A percentile compares a stretch with the other conserved stretches of the same genome.
phyloP scores from a whole-genome alignment of 2,329 filamentous ascomycete genomes.

The Aspergillus sp. region DNA sequence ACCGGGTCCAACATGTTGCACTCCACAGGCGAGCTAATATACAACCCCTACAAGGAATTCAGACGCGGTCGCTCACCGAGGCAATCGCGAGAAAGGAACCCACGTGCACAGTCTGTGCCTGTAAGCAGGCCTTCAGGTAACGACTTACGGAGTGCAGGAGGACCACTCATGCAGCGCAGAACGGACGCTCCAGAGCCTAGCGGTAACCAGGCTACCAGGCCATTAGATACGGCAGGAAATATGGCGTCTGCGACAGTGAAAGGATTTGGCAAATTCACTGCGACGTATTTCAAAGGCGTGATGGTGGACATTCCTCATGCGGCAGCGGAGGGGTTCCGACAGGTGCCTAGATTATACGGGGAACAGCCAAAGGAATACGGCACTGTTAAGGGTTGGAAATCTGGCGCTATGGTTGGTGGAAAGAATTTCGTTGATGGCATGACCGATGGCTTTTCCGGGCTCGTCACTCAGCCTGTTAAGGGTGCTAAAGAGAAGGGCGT shows the following conservation, averaged over 20 bases:
- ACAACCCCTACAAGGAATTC: constrained; percentile 29
- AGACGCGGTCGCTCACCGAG: not conserved
- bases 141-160: not conserved
- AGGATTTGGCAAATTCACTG: constrained; percentile 26
- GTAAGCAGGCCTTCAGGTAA: not conserved
- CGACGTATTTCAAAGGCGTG: constrained; percentile 30
- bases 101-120: not conserved
- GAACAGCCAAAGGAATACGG: constrained; percentile 34
- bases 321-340: constrained; percentile 35
- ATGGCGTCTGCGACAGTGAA: constrained; percentile 20
- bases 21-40: constrained; percentile 27
- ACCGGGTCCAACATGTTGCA: constrained; percentile 27
- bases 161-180: not conserved
- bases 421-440: constrained; percentile 37
- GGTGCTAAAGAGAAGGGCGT: constrained; percentile 33
- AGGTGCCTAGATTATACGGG: constrained; percentile 37
- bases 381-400: constrained; percentile 33
- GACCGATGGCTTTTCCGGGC: constrained; percentile 30
- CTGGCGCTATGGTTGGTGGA: constrained; percentile 28
- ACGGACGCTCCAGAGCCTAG: not conserved
- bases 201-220: not conserved
- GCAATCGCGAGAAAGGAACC: not conserved
- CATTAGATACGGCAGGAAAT: constrained; percentile 3
- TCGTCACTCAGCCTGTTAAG: constrained; percentile 31
- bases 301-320: constrained; percentile 40